phyloP scores from a whole-genome alignment of 306 rosid species.

The Quercus cerris region DNA sequence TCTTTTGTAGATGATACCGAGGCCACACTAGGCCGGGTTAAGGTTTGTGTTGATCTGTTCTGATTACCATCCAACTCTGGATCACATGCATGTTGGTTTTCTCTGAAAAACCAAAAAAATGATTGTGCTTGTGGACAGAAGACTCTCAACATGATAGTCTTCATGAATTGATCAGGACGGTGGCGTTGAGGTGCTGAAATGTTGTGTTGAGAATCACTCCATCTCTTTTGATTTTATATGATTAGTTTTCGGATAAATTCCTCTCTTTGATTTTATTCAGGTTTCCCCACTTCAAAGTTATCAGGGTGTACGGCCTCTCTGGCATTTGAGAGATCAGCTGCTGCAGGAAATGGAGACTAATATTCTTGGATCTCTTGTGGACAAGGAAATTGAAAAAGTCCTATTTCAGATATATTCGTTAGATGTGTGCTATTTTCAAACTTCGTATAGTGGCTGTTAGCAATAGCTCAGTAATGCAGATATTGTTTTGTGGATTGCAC shows the following conservation, averaged over 20 bases:
- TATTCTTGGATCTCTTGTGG: conserved; percentile 53
- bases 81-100: conserved; percentile 2
- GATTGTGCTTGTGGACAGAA: conserved; percentile 49
- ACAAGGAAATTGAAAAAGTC: conserved; percentile 45
- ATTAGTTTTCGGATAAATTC: conserved; percentile 11
- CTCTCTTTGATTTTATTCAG: conserved; percentile 32
- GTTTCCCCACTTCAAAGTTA: conserved; percentile 35
- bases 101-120: conserved; percentile 7
- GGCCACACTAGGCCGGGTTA: conserved; percentile 39
- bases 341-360: conserved; percentile 65
- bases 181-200: conserved; percentile 51
- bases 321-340: conserved; percentile 61
- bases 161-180: conserved; percentile 45
- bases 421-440: conserved; percentile 65
- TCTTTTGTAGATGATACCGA: conserved; percentile 35
- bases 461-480: too few relatives aligned
- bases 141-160: conserved; percentile 44
- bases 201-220: conserved; percentile 18
- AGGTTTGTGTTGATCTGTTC: conserved; percentile 38
- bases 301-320: conserved; percentile 52
- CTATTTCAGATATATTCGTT: conserved; percentile 48
- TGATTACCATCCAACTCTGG: conserved; percentile 8
- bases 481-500: too few relatives aligned
- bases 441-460: conserved; percentile 26
- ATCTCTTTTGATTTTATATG: conserved; percentile 8